Evolutionary conservation across 805 yeast genomes (phyloP).

Genomic region (Geotrichum ghanense): DNA sequence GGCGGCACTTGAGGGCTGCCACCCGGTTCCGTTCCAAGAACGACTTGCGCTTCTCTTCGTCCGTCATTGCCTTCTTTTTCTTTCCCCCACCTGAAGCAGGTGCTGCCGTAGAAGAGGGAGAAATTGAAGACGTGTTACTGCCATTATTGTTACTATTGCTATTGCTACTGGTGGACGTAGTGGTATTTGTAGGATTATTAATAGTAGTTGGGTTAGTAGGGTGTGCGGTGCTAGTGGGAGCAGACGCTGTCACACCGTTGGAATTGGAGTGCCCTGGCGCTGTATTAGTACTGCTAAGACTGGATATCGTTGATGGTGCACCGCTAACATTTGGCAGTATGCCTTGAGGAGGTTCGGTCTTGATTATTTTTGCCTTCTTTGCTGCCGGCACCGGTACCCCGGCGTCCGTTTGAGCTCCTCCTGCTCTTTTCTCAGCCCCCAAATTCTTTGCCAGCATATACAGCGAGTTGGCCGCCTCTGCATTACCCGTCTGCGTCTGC

Average conservation of each 20-base stretch:
- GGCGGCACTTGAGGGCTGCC: conserved; percentile 93
- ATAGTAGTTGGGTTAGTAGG: too few relatives aligned
- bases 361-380: background rate
- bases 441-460: background rate
- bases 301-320: too few relatives aligned
- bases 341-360: background rate
- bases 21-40: conserved; percentile 84
- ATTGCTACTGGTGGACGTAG: conserved; percentile 9
- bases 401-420: background rate
- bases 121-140: background rate
- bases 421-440: background rate
- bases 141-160: conserved; percentile 5
- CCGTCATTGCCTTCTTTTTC: conserved; percentile 29
- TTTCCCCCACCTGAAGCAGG: conserved; percentile 5
- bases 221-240: too few relatives aligned
- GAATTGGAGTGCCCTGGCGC: too few relatives aligned
- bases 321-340: background rate
- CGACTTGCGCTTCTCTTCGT: conserved; percentile 67
- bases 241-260: too few relatives aligned
- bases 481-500: too few relatives aligned
- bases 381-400: background rate
- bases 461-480: conserved; percentile 1
- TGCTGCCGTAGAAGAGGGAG: conserved; percentile 8
- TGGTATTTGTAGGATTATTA: too few relatives aligned
- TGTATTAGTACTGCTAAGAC: too few relatives aligned